phyloP scores from a whole-genome alignment of 495 filamentous ascomycete genomes.

The Annulohypoxylon bovei region DNA sequence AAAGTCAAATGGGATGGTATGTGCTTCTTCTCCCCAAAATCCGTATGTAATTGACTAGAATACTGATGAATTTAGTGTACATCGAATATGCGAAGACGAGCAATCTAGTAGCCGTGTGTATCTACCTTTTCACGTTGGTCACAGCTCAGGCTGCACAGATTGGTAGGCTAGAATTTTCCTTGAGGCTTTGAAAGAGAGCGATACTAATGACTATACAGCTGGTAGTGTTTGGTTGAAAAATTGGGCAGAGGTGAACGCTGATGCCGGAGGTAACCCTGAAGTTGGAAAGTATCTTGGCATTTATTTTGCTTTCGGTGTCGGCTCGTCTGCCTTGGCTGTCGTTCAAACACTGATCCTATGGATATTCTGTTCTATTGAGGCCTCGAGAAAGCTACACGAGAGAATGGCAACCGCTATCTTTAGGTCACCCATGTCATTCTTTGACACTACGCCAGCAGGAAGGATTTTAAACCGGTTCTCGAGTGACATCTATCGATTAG shows the following conservation, averaged over 20 bases:
- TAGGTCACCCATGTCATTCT: slow-evolving; percentile 98
- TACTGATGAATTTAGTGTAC: slow-evolving; percentile 66
- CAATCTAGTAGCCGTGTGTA: slow-evolving; percentile 81
- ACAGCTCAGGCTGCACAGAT: slow-evolving; percentile 84
- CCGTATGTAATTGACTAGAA: neutral
- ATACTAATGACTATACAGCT: slow-evolving; percentile 39
- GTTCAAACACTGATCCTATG: slow-evolving; percentile 94
- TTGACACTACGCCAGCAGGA: slow-evolving; percentile 97
- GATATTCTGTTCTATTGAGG: slow-evolving; percentile 99
- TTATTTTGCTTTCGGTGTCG: slow-evolving; percentile 93
- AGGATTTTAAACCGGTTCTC: slow-evolving; percentile 97
- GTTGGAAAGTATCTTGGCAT: slow-evolving; percentile 92
- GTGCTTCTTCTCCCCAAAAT: slow-evolving; percentile 4
- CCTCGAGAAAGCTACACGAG: slow-evolving; percentile 95
- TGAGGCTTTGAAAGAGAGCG: neutral
- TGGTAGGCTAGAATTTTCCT: slow-evolving; percentile 51
- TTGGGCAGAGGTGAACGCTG: slow-evolving; percentile 84
- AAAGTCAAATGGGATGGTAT: slow-evolving; percentile 91
- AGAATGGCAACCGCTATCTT: slow-evolving; percentile 98
- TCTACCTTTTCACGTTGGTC: slow-evolving; percentile 83
- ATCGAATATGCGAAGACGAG: slow-evolving; percentile 91
- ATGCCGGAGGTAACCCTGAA: slow-evolving; percentile 71
- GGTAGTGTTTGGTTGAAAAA: slow-evolving; percentile 93
- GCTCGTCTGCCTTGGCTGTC: slow-evolving; percentile 85
- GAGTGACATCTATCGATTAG: slow-evolving; percentile 94